Evolutionary conservation across 1,284 basidiomycete species (phyloP).

Genomic region (Mrakiaceae sp.): DNA sequence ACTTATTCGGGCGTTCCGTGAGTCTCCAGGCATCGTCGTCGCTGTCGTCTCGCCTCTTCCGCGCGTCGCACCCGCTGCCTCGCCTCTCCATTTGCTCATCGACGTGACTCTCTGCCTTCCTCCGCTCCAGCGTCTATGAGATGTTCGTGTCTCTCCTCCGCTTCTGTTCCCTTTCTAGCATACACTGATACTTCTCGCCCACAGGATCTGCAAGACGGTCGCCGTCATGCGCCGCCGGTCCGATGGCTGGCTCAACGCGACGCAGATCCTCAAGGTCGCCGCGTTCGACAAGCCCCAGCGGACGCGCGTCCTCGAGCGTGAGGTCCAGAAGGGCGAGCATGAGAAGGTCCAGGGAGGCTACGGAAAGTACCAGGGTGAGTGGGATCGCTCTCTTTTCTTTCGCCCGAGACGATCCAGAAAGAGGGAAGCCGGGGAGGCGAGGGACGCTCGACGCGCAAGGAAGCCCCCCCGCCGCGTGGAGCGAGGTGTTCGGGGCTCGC

Average conservation of each 20-base stretch:
- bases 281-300: constrained; percentile 99
- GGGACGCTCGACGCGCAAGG: too few relatives aligned
- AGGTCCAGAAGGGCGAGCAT: constrained; percentile 97
- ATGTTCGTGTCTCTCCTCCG: neutral
- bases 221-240: constrained; percentile 94
- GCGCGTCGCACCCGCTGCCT: neutral
- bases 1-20: constrained; percentile 17
- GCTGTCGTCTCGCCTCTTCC: too few relatives aligned
- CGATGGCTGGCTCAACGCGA: constrained; percentile 97
- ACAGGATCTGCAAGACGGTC: constrained; percentile 83
- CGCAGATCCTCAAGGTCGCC: constrained; percentile 97
- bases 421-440: too few relatives aligned
- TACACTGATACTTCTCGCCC: constrained; percentile 24
- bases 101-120: neutral
- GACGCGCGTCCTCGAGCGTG: constrained; percentile 91
- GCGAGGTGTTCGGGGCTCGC: too few relatives aligned
- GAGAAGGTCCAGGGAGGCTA: constrained; percentile 99
- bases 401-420: too few relatives aligned
- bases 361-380: constrained; percentile 95
- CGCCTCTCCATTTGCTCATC: neutral
- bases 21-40: neutral
- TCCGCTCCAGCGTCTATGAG: too few relatives aligned
- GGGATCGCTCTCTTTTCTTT: neutral
- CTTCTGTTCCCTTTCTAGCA: neutral
- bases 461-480: too few relatives aligned